These are phyloP conservation scores for Abelmoschus esculentus DNA, from an alignment of 345 rosid species.

Conservation along the genomic window DNA sequence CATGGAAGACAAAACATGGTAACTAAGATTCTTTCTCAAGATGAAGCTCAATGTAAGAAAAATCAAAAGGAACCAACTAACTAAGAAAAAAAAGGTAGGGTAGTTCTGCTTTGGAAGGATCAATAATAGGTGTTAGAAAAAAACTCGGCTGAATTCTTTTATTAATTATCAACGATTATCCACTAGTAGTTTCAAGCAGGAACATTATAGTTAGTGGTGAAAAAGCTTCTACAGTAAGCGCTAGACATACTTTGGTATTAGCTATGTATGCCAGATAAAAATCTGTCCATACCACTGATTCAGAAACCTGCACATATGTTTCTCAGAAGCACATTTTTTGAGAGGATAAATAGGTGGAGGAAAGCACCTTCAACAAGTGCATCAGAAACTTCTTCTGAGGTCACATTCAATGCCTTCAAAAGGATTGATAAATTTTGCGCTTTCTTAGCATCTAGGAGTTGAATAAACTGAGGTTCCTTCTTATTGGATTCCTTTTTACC, in stretches of 20 bases:
- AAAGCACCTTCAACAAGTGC: slow-evolving; percentile 84
- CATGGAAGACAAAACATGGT: neutral
- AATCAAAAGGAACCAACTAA: neutral
- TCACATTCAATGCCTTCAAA: slow-evolving; percentile 76
- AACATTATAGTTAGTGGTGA: neutral
- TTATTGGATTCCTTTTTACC: slow-evolving; percentile 44
- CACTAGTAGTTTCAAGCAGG: neutral
- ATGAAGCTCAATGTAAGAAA: neutral
- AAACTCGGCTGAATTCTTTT: neutral
- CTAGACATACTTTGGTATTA: neutral
- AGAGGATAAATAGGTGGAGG: slow-evolving; percentile 4
- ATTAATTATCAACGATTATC: neutral
- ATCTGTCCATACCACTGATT: neutral
- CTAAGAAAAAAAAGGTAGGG: neutral
- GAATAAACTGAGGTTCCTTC: slow-evolving; percentile 54
- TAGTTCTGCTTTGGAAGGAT: neutral
- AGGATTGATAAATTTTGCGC: slow-evolving; percentile 88
- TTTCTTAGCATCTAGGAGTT: slow-evolving; percentile 79
- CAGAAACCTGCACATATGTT: neutral
- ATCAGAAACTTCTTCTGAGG: slow-evolving; percentile 87
- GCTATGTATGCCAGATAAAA: neutral
- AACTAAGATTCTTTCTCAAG: neutral
- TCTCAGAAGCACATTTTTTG: neutral
- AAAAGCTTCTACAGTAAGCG: neutral
- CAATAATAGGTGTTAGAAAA: neutral